A percentile compares a stretch with the other conserved stretches of the same genome.
Conservation (phyloP, 805 yeast species). For the Lachancea kluyveri region DNA sequence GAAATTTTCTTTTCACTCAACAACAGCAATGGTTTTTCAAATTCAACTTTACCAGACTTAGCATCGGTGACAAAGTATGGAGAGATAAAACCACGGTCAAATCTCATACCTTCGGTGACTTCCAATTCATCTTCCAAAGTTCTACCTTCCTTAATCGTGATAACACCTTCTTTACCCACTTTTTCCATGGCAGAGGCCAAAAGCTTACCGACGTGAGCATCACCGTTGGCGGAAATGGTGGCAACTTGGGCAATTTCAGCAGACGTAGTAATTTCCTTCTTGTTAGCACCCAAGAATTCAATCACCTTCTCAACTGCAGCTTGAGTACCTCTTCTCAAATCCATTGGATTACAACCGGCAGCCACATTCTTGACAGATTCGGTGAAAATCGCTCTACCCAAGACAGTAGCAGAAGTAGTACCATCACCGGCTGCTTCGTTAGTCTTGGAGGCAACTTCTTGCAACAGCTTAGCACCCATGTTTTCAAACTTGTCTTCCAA, state of each 20-base stretch:
- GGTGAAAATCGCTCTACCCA: conserved; percentile 92
- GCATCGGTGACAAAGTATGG: conserved; percentile 95
- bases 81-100: conserved; percentile 94
- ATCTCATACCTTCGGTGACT: conserved; percentile 97
- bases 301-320: conserved; percentile 94
- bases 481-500: conserved; percentile 90
- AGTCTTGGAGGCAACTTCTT: conserved; percentile 95
- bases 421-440: conserved; percentile 99
- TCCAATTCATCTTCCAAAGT: conserved; percentile 94
- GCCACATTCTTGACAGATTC: conserved; percentile 96
- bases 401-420: conserved; percentile 94
- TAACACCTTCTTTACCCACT: conserved; percentile 98
- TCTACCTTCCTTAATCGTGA: conserved; percentile 95
- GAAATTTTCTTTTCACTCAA: conserved; percentile 91
- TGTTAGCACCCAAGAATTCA: conserved; percentile 72
- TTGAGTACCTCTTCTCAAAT: conserved; percentile 93
- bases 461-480: conserved; percentile 90
- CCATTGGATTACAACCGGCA: conserved; percentile 99
- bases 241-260: conserved; percentile 98
- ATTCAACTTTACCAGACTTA: conserved; percentile 88
- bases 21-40: conserved; percentile 85
- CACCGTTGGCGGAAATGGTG: conserved; percentile 96
- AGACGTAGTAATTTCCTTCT: conserved; percentile 87
- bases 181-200: conserved; percentile 96
- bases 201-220: conserved; percentile 81